These are phyloP conservation scores for Talaromyces nanjingensis DNA, from an alignment of 495 filamentous ascomycete genomes.

Conservation along the genomic window DNA sequence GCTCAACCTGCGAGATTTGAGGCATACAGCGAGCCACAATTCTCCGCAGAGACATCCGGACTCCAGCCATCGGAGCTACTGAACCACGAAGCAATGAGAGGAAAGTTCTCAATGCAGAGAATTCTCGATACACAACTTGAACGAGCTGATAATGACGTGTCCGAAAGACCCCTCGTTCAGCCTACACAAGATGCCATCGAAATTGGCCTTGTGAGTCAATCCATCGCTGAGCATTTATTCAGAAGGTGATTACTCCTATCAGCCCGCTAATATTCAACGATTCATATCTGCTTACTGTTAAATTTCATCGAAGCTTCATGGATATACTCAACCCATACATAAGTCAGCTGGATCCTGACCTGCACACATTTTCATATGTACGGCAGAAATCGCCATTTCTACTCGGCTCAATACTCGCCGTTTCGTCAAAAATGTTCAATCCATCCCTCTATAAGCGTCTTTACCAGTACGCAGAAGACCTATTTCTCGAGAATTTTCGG, in stretches of 20 bases:
- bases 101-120: neutral
- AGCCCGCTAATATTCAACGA: neutral
- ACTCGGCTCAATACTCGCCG: conserved; percentile 14
- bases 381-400: conserved; percentile 18
- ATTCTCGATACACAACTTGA: neutral
- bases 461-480: conserved; percentile 14
- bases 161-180: neutral
- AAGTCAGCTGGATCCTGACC: conserved; percentile 17
- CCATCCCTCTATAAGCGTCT: conserved; percentile 14
- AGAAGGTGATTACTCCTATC: neutral
- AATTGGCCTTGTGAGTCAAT: conserved; percentile 12
- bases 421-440: conserved; percentile 18
- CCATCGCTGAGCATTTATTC: conserved; percentile 10
- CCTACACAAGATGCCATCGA: conserved; percentile 1
- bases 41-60: neutral
- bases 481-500: conserved; percentile 14
- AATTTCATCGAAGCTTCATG: conserved; percentile 16
- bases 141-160: neutral
- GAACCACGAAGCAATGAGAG: conserved; percentile 11
- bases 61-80: conserved; percentile 13
- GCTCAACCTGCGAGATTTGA: neutral
- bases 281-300: neutral
- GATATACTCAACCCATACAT: conserved; percentile 18
- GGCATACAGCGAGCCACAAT: neutral
- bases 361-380: conserved; percentile 18